Conservation (phyloP, 2,329 filamentous ascomycete species). For the Paramyrothecium roridum region DNA sequence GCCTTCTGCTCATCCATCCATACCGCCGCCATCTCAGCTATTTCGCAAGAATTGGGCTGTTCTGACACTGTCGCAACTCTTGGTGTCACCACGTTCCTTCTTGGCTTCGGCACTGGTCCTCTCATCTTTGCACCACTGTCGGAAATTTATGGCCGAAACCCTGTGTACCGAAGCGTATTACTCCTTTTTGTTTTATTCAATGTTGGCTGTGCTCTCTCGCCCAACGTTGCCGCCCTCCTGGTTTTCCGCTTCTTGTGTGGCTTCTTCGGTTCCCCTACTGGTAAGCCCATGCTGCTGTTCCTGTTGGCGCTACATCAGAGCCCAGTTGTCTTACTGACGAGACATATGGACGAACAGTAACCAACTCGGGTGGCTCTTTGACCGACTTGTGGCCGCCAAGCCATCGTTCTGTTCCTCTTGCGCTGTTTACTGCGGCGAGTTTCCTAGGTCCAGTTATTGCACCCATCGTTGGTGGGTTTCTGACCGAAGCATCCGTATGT, state of each 20-base stretch:
- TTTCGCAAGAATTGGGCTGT: not conserved
- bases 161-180: not conserved
- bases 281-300: not conserved
- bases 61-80: constrained; percentile 59
- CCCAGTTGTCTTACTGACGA: not conserved
- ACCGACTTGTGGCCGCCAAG: constrained; percentile 53
- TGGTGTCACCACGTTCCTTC: constrained; percentile 56
- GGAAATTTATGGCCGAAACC: constrained; percentile 54
- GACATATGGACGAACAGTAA: constrained; percentile 25
- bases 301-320: not conserved
- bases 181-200: constrained; percentile 56
- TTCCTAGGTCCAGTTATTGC: constrained; percentile 55
- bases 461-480: constrained; percentile 56
- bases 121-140: constrained; percentile 58
- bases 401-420: constrained; percentile 49
- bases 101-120: constrained; percentile 54
- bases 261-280: constrained; percentile 50
- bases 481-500: constrained; percentile 28
- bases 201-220: constrained; percentile 46
- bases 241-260: constrained; percentile 60
- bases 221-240: constrained; percentile 52
- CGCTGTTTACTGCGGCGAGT: constrained; percentile 53
- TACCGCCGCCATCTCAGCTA: not conserved
- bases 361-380: constrained; percentile 54
- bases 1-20: not conserved